These are phyloP conservation scores for Clarkia xantiana DNA, from an alignment of 345 rosid species.

Conservation along the genomic window DNA sequence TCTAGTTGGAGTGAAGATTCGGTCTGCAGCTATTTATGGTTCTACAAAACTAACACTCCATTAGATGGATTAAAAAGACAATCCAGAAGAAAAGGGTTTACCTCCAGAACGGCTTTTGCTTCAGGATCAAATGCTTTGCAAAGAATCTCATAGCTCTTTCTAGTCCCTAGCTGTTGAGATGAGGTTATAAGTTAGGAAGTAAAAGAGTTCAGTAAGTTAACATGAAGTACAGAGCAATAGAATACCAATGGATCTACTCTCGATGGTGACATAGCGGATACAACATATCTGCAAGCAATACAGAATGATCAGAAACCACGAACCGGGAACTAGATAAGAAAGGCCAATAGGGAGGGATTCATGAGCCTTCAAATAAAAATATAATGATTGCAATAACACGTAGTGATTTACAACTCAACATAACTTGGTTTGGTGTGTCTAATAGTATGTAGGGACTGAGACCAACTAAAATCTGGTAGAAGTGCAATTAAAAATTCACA, in stretches of 20 bases:
- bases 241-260: conserved; percentile 52
- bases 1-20: too few relatives aligned
- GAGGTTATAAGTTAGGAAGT: background rate
- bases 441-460: too few relatives aligned
- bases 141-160: conserved; percentile 65
- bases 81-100: conserved; percentile 9
- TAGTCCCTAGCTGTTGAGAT: conserved; percentile 28
- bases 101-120: conserved; percentile 58
- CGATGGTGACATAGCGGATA: conserved; percentile 80
- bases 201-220: background rate
- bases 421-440: too few relatives aligned
- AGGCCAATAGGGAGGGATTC: conserved; percentile 2
- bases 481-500: too few relatives aligned
- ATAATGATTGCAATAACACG: too few relatives aligned
- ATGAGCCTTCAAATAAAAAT: background rate
- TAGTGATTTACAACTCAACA: too few relatives aligned
- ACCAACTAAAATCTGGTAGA: too few relatives aligned
- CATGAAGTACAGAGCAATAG: conserved; percentile 5
- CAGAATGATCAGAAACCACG: too few relatives aligned
- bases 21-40: too few relatives aligned
- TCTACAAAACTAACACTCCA: too few relatives aligned
- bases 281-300: conserved; percentile 35
- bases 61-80: background rate
- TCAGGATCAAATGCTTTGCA: conserved; percentile 70
- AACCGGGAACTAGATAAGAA: too few relatives aligned